Evolutionary conservation across 768 basidiomycete genomes (phyloP), one percentile per base, ranked within the genome.

Genomic region (Pleurotus tuoliensis): DNA sequence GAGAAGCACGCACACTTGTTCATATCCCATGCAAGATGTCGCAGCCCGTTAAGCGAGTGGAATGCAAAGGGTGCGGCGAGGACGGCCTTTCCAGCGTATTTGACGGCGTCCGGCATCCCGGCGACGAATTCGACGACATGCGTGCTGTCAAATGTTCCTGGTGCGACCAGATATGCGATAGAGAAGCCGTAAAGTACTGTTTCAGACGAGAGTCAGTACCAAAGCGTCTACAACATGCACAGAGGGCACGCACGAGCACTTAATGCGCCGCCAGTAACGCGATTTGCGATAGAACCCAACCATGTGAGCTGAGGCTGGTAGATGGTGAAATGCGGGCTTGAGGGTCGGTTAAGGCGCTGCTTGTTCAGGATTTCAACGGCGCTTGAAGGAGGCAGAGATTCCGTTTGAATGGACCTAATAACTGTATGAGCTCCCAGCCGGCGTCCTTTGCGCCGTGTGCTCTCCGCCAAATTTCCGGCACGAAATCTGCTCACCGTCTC

Each of bases 241-340:
- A n/a, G n/a, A 27, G 46, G 15, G 37, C 47, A 84, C 87, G 62
- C 65, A 94, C 92, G 78, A 49, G 79, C 84, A 58, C 90, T 88
- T 48, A 99, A 81, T 8, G 77, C 91, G 6, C 72, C 81, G 58
- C 96, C 97, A 9, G 94, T 90, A n/a, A 81, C 70, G 69, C 97
- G 90, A 74, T 98, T 88, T 40, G 81, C 84, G 64, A 96, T 93
- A 15, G 94, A 97, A 4, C 73, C 80, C 55, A 91, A 12, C 92
- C 92, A 96, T 37, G 96, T 98, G 47, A 98, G 72, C 73, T 98
- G 92, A 1, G 89, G 90, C 67, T 95, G 88, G 76, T 99, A 99
- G 73, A 99, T 98, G 56, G 94, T 94, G 68, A 94, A 90, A 71
- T 98, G 95, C 7, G 97, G 97, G 65, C 89, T 91, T 59, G 82